Evolutionary conservation across 306 rosid genomes (phyloP).

Genomic region (Cercis canadensis): DNA sequence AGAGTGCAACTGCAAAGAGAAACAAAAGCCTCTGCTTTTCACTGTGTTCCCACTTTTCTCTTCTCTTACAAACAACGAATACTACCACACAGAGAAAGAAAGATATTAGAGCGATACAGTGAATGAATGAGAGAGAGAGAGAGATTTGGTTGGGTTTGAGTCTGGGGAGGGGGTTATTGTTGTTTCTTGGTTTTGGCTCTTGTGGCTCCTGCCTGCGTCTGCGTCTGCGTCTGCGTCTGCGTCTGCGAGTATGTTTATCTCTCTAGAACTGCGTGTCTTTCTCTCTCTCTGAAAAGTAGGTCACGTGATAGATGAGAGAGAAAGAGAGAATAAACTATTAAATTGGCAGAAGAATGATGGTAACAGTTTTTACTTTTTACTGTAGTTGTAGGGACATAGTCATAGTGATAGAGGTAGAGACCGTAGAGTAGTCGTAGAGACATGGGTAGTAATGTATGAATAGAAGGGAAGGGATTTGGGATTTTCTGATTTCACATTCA

Average conservation of each 20-base stretch:
- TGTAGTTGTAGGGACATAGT: no score
- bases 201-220: no score
- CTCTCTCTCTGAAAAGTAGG: constrained; percentile 27
- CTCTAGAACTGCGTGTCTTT: constrained; percentile 56
- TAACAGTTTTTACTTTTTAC: no score
- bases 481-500: no score
- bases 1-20: constrained; percentile 44
- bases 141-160: constrained; percentile 6
- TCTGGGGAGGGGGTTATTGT: no score
- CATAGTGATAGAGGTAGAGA: no score
- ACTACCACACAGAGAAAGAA: constrained; percentile 37
- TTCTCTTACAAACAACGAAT: constrained; percentile 42
- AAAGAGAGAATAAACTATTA: background rate
- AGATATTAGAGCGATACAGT: constrained; percentile 16
- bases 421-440: no score
- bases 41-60: constrained; percentile 22
- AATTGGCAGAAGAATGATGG: background rate
- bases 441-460: no score
- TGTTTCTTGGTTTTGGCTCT: constrained; percentile 43
- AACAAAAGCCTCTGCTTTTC: constrained; percentile 12
- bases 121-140: constrained; percentile 16
- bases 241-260: background rate
- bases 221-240: no score
- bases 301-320: constrained; percentile 69
- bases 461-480: no score